A percentile compares a stretch with the other conserved stretches of the same genome.
phyloP scores from a whole-genome alignment of 1,284 basidiomycete genomes.

The Ceratobasidium sp. region DNA sequence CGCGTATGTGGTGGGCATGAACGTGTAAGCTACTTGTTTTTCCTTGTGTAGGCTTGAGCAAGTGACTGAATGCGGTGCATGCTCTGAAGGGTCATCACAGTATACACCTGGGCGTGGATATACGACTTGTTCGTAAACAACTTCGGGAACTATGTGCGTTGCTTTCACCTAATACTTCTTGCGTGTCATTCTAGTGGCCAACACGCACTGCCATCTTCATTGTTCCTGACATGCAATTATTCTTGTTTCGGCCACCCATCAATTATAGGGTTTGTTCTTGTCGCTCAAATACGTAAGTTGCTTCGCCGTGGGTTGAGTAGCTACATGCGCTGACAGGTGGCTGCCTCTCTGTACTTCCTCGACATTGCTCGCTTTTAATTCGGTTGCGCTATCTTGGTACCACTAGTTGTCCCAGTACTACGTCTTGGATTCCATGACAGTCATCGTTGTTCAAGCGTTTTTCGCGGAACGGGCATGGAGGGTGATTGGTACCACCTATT shows the following conservation, averaged over 20 bases:
- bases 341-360: not conserved
- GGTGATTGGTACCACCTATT: not conserved
- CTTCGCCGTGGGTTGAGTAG: not conserved
- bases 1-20: constrained; percentile 7
- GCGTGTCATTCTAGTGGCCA: too few species aligned
- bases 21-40: constrained; percentile 6
- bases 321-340: not conserved
- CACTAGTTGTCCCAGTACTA: constrained; percentile 14
- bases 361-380: not conserved
- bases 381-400: not conserved
- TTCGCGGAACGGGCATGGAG: constrained; percentile 14
- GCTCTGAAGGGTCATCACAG: not conserved
- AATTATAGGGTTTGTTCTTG: constrained; percentile 2
- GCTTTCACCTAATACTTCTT: not conserved
- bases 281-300: constrained; percentile 21
- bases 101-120: constrained; percentile 19
- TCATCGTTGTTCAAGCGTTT: constrained; percentile 11
- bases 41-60: not conserved
- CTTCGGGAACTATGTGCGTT: constrained; percentile 8
- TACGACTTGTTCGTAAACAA: constrained; percentile 23
- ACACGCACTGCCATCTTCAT: not conserved
- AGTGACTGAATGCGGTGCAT: too few species aligned
- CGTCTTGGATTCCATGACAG: constrained; percentile 12
- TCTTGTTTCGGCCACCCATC: not conserved
- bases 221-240: not conserved